Percentiles rank a stretch among this genome's conserved stretches.
Evolutionary conservation across 257 asterid species (phyloP).

Genomic region (Thymus quinquecostatus): DNA sequence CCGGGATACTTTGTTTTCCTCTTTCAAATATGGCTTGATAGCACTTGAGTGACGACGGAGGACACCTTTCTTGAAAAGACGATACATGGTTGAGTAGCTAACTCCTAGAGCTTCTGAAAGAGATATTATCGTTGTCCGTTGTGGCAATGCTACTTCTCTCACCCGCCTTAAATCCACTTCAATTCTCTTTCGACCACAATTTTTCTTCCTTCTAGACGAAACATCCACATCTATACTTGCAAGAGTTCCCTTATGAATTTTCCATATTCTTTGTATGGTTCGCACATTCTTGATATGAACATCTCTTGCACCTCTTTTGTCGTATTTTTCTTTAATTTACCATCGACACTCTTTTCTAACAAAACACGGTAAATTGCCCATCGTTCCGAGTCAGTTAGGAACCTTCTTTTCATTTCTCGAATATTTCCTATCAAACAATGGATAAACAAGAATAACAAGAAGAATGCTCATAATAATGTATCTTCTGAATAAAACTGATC

Average conservation of each 20-base stretch:
- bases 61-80: no score
- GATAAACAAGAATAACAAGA: no score
- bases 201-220: background rate
- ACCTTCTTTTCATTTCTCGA: background rate
- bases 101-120: background rate
- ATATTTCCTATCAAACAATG: background rate
- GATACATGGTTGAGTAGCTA: no score
- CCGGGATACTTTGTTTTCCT: no score
- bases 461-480: no score
- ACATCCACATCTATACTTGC: background rate
- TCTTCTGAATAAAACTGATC: no score
- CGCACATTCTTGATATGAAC: background rate
- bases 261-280: background rate
- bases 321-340: background rate
- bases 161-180: background rate
- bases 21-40: no score
- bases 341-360: conserved; percentile 6
- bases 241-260: background rate
- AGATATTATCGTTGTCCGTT: background rate
- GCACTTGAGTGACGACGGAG: no score
- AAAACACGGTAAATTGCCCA: background rate
- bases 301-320: conserved; percentile 14
- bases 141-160: background rate
- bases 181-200: background rate
- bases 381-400: background rate